Percentiles rank a stretch among this genome's conserved stretches.
These are phyloP conservation scores for Lasiodiplodia hormozganensis DNA, from an alignment of 2,329 filamentous ascomycete genomes.

Conservation along the genomic window DNA sequence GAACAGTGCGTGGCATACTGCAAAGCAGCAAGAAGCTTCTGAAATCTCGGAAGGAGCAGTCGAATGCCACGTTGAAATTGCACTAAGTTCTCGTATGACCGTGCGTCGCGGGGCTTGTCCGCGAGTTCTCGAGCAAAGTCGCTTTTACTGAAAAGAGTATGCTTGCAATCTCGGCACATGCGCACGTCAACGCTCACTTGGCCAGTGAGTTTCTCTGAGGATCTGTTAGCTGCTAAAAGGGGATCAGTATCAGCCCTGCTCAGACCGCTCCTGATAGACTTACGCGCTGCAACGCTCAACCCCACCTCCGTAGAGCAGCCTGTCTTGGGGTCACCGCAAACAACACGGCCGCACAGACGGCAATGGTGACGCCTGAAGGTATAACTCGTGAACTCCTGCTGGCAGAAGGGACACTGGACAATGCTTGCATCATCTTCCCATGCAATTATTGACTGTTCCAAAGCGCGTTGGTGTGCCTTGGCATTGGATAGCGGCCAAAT, in stretches of 20 bases:
- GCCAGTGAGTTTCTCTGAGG: slow-evolving; percentile 52
- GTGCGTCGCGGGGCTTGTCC: slow-evolving; percentile 74
- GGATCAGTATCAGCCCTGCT: slow-evolving; percentile 17
- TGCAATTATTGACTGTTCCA: slow-evolving; percentile 91
- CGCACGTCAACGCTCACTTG: slow-evolving; percentile 80
- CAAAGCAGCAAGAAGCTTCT: slow-evolving; percentile 74
- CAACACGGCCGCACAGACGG: slow-evolving; percentile 88
- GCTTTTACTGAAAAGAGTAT: slow-evolving; percentile 72
- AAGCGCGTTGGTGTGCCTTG: slow-evolving; percentile 75
- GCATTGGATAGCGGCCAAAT: slow-evolving; percentile 65
- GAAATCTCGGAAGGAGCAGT: slow-evolving; percentile 81
- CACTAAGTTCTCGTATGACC: slow-evolving; percentile 80
- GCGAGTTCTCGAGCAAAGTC: slow-evolving; percentile 77
- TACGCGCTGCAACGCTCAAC: slow-evolving; percentile 74
- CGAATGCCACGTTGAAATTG: slow-evolving; percentile 90
- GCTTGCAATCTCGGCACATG: slow-evolving; percentile 89
- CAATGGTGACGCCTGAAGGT: slow-evolving; percentile 94
- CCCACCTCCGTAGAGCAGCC: slow-evolving; percentile 85
- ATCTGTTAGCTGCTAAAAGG: slow-evolving; percentile 37
- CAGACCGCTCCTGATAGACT: slow-evolving; percentile 37
- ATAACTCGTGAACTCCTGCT: slow-evolving; percentile 94
- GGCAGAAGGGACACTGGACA: slow-evolving; percentile 85
- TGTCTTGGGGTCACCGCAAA: slow-evolving; percentile 87
- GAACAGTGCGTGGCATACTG: slow-evolving; percentile 58
- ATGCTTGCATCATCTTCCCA: slow-evolving; percentile 94